Percentiles rank a stretch among this genome's conserved stretches.
phyloP scores from a whole-genome alignment of 2,329 filamentous ascomycete species.

The Ophiosphaerella korrae region DNA sequence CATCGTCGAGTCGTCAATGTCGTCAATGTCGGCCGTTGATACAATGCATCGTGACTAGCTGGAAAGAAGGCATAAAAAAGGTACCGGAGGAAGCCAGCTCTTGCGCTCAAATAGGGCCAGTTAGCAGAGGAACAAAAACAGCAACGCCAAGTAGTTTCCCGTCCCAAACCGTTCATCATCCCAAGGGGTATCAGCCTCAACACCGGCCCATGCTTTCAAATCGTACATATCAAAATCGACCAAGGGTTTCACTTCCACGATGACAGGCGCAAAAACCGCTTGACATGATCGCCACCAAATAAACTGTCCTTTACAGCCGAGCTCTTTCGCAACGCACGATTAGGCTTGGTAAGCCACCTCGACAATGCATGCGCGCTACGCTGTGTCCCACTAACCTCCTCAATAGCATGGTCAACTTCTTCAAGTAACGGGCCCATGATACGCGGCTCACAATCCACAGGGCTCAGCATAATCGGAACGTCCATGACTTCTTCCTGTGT shows the following conservation, averaged over 20 bases:
- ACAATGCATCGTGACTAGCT: conserved; percentile 9
- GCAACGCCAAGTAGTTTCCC: too few species aligned
- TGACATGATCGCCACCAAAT: conserved; percentile 45
- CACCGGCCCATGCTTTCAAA: background rate
- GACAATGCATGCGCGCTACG: conserved; percentile 32
- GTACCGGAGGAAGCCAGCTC: conserved; percentile 34
- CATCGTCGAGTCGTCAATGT: conserved; percentile 12
- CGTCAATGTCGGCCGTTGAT: background rate
- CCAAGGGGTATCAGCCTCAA: conserved; percentile 10
- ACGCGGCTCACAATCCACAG: conserved; percentile 39
- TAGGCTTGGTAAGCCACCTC: conserved; percentile 40
- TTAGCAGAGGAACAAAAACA: too few species aligned
- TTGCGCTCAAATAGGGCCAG: conserved; percentile 9
- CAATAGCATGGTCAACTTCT: conserved; percentile 35
- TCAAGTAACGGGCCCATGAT: conserved; percentile 44
- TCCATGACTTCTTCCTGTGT: conserved; percentile 51
- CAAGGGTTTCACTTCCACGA: conserved; percentile 32
- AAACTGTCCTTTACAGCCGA: conserved; percentile 40
- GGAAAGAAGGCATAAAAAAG: conserved; percentile 11
- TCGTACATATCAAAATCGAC: conserved; percentile 4
- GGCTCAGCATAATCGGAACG: conserved; percentile 46
- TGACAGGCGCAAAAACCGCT: conserved; percentile 42
- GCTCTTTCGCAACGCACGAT: conserved; percentile 19
- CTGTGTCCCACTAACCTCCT: conserved; percentile 22
- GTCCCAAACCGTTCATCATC: conserved; percentile 8